Percentiles rank a stretch among this genome's conserved stretches.
phyloP scores from a whole-genome alignment of 176 grass and related monocot genomes.

The Zea luxurians region DNA sequence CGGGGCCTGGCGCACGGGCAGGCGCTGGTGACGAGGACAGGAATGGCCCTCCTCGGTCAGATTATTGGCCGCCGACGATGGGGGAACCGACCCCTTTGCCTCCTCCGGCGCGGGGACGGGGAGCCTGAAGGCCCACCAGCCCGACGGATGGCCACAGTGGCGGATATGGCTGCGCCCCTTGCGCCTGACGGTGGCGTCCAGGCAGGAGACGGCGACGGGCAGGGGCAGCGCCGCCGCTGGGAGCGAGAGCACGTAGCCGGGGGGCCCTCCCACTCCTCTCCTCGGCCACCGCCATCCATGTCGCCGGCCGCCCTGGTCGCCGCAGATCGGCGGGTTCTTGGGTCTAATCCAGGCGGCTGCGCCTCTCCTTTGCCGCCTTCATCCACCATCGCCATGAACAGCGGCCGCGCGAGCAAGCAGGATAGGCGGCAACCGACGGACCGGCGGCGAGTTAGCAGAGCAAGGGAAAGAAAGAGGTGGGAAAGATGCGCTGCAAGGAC shows the following conservation, averaged over 20 bases:
- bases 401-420: neutral
- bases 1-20: neutral
- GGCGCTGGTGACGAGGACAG: neutral
- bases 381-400: conserved; percentile 40
- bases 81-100: neutral
- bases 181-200: conserved; percentile 40
- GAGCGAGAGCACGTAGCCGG: conserved; percentile 24
- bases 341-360: conserved; percentile 49
- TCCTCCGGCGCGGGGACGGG: conserved; percentile 10
- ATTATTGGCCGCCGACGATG: neutral
- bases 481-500: neutral
- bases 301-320: neutral
- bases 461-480: neutral
- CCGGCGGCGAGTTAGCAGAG: conserved; percentile 5
- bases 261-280: neutral
- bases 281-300: conserved; percentile 25
- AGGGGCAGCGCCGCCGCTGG: conserved; percentile 16
- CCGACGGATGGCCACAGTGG: conserved; percentile 31
- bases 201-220: conserved; percentile 7
- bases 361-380: conserved; percentile 24
- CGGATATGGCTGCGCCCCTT: conserved; percentile 51
- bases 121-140: conserved; percentile 47
- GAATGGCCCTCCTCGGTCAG: neutral
- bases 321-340: conserved; percentile 37
- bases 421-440: neutral